Base-by-base conservation (phyloP, 768 basidiomycete genomes). In the Podaxis carcinomalis region DNA sequence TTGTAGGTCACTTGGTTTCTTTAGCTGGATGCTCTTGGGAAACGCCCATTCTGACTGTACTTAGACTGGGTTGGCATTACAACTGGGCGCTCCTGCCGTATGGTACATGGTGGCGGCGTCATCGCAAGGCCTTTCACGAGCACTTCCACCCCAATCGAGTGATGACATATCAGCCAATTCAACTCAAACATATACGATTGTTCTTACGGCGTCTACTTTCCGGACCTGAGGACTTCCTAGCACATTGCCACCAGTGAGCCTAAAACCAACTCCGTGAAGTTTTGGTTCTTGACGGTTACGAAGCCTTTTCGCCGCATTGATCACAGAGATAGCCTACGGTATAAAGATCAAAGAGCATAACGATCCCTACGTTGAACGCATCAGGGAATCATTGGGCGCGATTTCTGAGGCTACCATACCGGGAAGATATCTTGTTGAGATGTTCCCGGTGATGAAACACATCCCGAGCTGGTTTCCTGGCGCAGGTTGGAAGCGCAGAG, bases 231-330 rank as follows among this genome's bases (percentile, higher is more conserved):
- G 42, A 44, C 5, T 44, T 44, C 19, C 42, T 44, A 16, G 6
- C 42, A 7, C 42, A 44, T 44, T n/a, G n/a, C 16, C 42, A 44
- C 19, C 42, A 44, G 42, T 44, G n/a, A 42, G 40, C 40, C 14
- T 7, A 42, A 42, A 6, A 6, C 27, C 27, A 28, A 28, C 27
- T 28, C 27, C 5, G 27, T 28, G 27, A 28, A 28, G 5, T 28
- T 28, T 28, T 28, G 6, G 5, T 28, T 28, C 27, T 28, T 57
- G 37, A 52, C 19, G 13, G 37, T 53, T 36, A 36, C 16, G 19
- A 44, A 79, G 78, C 39, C 65, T 78, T 9, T 78, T 76, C 9
- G 75, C 76, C 40, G 70, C 74, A 0, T 79, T 78, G 51, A 80
- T 82, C 28, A 65, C 74, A 4, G 63, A 64, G 2, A 64, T 69